Evolutionary conservation across 305 asterid genomes (phyloP), one percentile per base, ranked within the genome.

Genomic region (Petunia hybrid): DNA sequence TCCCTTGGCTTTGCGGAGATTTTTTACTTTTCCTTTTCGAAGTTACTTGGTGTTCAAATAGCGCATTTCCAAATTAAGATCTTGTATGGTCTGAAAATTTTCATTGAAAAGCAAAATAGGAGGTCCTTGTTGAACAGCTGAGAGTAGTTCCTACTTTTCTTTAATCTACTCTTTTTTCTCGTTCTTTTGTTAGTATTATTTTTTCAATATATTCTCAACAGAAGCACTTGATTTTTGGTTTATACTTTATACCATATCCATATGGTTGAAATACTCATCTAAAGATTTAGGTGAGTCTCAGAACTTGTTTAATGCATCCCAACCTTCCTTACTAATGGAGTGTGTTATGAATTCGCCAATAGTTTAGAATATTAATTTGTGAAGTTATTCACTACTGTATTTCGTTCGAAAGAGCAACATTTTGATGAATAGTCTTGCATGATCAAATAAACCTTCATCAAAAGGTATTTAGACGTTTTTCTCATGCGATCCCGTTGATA

Each of bases 11-110:
- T 83, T 80, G 55, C 43, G 77, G 82, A 68, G 79, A 57, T 76
- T 73, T 36, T 51, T 73, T 5, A 73, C 45, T 1, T 73, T 73
- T 51, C 46, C 35, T 73, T 73, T 51, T 70, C 60, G 35, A 48
- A 71, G 85, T 8, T 46, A 69, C 80, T 77, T 46, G 56, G 60
- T 51, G 64, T 82, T 78, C 70, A n/a, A 76, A 59, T 70, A 81
- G 59, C 66, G 42, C 43, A 22, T 14, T 38, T 80, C 48, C 55
- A 45, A 45, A 12, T 8, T 55, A 56, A 60, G 46, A 22, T 36
- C 61, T 75, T 73, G 3, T 43, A 38, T 39, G 56, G 38, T 81
- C 69, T 62, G 84, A 51, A 76, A 65, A 42, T 16, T 64, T 71
- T 43, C 78, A 73, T 12, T 70, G 8, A 9, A 12, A 35, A 51